A percentile compares a stretch with the other conserved stretches of the same genome.
Conservation (phyloP, 2,329 filamentous ascomycete species). For the Aspergillus niger region DNA sequence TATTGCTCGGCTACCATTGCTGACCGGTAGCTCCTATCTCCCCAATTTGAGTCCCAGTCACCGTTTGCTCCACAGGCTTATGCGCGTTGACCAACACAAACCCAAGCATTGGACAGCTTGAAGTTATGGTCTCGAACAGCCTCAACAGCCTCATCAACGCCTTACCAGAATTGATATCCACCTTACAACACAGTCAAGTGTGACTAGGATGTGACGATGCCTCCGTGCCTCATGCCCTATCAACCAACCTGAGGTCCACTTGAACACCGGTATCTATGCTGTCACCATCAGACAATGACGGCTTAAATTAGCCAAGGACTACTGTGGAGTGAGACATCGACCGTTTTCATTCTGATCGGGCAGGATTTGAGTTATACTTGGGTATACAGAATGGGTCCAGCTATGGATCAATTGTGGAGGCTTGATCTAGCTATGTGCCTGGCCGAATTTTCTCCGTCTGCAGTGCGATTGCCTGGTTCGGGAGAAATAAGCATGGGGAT, state of each 20-base stretch:
- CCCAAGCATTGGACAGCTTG: background rate
- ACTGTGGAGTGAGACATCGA: background rate
- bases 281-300: background rate
- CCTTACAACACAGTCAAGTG: background rate
- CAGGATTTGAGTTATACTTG: background rate
- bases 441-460: background rate
- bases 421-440: background rate
- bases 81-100: background rate
- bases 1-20: background rate
- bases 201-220: background rate
- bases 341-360: background rate
- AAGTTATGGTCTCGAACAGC: background rate
- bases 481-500: background rate
- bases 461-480: background rate
- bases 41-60: no score
- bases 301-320: background rate
- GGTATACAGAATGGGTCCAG: background rate
- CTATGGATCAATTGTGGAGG: background rate
- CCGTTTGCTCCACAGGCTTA: background rate
- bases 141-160: background rate
- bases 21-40: background rate
- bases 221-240: background rate
- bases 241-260: background rate
- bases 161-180: background rate
- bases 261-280: no score